Evolutionary conservation across 371 early-diverging fungal genomes (phyloP).

Genomic region (Chytridiales sp.): DNA sequence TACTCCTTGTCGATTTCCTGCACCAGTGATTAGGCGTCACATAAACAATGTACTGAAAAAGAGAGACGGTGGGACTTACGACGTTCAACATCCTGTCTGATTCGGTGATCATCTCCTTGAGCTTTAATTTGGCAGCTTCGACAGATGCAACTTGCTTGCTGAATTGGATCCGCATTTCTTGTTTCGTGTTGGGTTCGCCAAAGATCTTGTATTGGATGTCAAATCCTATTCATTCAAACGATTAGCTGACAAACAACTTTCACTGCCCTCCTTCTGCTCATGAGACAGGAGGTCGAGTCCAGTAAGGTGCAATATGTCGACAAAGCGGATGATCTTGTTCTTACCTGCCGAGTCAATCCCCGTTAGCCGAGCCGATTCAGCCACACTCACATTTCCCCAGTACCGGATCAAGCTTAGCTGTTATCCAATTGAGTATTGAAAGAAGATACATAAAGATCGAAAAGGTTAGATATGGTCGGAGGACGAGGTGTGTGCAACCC

Average conservation of each 20-base stretch:
- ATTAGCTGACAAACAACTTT: neutral
- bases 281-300: neutral
- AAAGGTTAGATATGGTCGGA: neutral
- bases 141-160: constrained; percentile 5
- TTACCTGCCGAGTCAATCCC: constrained; percentile 25
- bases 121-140: constrained; percentile 19
- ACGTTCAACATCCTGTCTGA: constrained; percentile 22
- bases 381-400: constrained; percentile 17
- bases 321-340: neutral
- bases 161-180: constrained; percentile 22
- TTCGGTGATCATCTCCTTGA: constrained; percentile 23
- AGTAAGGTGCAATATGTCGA: neutral
- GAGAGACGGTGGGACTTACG: constrained; percentile 12
- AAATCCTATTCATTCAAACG: constrained; percentile 18
- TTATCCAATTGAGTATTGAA: too few relatives aligned
- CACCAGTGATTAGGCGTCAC: neutral
- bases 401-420: constrained; percentile 23
- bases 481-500: neutral
- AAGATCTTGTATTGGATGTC: constrained; percentile 17
- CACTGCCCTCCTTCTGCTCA: neutral
- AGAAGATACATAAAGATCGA: too few relatives aligned
- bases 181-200: constrained; percentile 10
- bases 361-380: constrained; percentile 15
- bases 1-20: constrained; percentile 31
- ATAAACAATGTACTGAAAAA: neutral